These are phyloP conservation scores for Pezicula radicicola DNA, from an alignment of 2,329 filamentous ascomycete genomes.

Conservation along the genomic window DNA sequence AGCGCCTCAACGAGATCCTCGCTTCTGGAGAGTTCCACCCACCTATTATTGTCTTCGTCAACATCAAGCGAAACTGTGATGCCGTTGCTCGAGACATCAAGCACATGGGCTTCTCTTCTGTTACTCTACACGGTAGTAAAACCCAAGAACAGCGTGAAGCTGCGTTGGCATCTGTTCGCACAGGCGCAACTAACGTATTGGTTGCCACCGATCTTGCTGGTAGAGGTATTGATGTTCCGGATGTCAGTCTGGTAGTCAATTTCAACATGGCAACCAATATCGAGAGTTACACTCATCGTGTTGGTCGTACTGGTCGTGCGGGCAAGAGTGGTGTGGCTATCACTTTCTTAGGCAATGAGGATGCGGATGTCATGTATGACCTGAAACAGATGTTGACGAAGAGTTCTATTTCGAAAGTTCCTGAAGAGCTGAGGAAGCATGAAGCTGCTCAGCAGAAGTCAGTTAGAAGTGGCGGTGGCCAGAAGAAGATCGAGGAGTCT, in stretches of 20 bases:
- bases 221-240: conserved; percentile 94
- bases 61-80: conserved; percentile 99
- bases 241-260: conserved; percentile 92
- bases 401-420: conserved; percentile 81
- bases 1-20: conserved; percentile 88
- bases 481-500: conserved; percentile 44
- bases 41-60: conserved; percentile 98
- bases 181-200: conserved; percentile 78
- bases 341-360: conserved; percentile 90
- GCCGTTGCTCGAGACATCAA: conserved; percentile 93
- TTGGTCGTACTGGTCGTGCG: conserved; percentile 94
- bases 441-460: conserved; percentile 88
- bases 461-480: conserved; percentile 36
- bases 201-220: conserved; percentile 95
- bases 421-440: conserved; percentile 86
- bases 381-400: conserved; percentile 94
- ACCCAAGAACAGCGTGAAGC: conserved; percentile 97
- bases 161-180: conserved; percentile 79
- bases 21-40: conserved; percentile 74
- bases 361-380: conserved; percentile 88
- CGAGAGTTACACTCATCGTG: conserved; percentile 93
- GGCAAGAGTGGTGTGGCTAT: conserved; percentile 96
- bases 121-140: conserved; percentile 92
- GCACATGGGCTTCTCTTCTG: conserved; percentile 83
- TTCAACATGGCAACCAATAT: conserved; percentile 98